Evolutionary conservation across 768 basidiomycete genomes (phyloP), one percentile per base, ranked within the genome.

Genomic region (Brasilioporus rufonigricans): DNA sequence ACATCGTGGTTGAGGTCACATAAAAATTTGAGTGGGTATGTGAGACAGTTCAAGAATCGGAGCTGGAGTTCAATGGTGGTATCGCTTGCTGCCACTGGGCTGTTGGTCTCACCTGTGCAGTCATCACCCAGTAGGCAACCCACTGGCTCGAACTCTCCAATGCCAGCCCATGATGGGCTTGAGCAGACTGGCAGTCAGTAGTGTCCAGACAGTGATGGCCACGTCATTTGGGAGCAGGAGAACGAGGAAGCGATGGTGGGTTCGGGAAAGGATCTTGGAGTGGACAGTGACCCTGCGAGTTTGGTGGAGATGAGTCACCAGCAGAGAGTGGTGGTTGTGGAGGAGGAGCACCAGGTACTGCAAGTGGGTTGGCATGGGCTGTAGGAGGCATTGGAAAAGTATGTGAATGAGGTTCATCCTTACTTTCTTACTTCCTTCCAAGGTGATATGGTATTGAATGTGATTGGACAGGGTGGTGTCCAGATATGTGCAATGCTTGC

Each of bases 201-300:
- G 89, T 57, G 77, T 89, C 29, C 80, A 81, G 18, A 92, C 91
- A 0, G 84, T 91, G 6, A 82, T 80, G 24, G 87, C 81, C 2
- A 78, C 69, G 7, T 84, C 85, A 32, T 74, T 14, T 72, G 74
- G 0, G 71, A 75, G 47, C 71, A 64, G 44, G 76, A 74, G 5
- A n/a, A n/a, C n/a, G n/a, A n/a, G n/a, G n/a, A n/a, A n/a, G n/a
- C n/a, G n/a, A n/a, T n/a, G n/a, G n/a, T n/a, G n/a, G n/a, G n/a
- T n/a, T n/a, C n/a, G n/a, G n/a, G n/a, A n/a, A n/a, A n/a, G n/a
- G n/a, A n/a, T n/a, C n/a, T n/a, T n/a, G n/a, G n/a, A n/a, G n/a
- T n/a, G n/a, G n/a, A n/a, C n/a, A n/a, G n/a, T n/a, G n/a, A n/a
- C n/a, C n/a, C n/a, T n/a, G n/a, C n/a, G n/a, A n/a, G n/a, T n/a